Evolutionary conservation across 345 rosid genomes (phyloP).

Genomic region (Gossypioides kirkii): DNA sequence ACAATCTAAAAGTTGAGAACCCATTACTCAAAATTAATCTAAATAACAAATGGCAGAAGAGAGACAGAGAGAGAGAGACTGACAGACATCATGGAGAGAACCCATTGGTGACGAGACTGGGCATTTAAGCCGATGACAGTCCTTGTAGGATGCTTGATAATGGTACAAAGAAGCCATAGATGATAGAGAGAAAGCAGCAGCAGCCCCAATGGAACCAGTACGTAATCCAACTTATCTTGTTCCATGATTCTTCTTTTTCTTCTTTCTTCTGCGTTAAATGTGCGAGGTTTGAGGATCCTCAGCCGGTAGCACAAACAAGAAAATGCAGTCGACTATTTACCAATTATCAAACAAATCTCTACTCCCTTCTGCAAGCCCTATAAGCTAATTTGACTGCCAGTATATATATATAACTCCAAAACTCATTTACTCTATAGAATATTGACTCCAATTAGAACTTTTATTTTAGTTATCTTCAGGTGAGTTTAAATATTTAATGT

Average conservation of each 20-base stretch:
- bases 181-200: slow-evolving; percentile 35
- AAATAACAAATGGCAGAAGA: background rate
- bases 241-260: slow-evolving; percentile 21
- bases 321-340: background rate
- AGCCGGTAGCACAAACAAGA: background rate
- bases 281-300: background rate
- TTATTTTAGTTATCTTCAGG: too few species aligned
- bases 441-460: too few species aligned
- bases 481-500: too few species aligned
- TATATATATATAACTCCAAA: too few species aligned
- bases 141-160: slow-evolving; percentile 28
- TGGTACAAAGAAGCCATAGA: slow-evolving; percentile 41
- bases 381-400: too few species aligned
- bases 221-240: slow-evolving; percentile 33
- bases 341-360: too few species aligned
- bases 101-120: slow-evolving; percentile 84
- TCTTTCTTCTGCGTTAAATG: background rate
- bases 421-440: too few species aligned
- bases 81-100: slow-evolving; percentile 66
- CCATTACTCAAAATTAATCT: background rate
- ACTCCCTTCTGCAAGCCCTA: too few species aligned
- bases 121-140: slow-evolving; percentile 75
- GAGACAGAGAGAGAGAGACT: slow-evolving; percentile 12
- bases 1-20: background rate
- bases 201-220: slow-evolving; percentile 44